Base-by-base conservation (phyloP, 2,329 filamentous ascomycete species). In the Aspergillus terreus region DNA sequence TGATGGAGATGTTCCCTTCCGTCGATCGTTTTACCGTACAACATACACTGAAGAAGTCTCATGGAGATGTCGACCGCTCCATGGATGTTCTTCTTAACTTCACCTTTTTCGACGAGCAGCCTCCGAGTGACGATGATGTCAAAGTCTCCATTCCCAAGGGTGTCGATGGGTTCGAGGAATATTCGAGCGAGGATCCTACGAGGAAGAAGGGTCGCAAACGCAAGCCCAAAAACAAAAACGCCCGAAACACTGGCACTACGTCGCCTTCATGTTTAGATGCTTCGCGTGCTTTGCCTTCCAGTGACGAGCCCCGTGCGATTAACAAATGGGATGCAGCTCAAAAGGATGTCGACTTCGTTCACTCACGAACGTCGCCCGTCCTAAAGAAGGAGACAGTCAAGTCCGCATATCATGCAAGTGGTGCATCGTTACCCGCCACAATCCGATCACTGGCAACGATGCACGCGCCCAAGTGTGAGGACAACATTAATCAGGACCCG, bases 71-170 rank as follows among this genome's bases (percentile, higher is more conserved):
- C 36, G 82, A 85, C 52, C 77, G 78, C 12, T 83, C 90, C 1
- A 84, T 95, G 55, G 90, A 96, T 61, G 84, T 90, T 52, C 75
- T 97, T 11, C 79, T 96, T 30, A 95, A 88, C 58, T 78, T 90
- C 12, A 83, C 88, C 17, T 90, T 86, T 63, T 84, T 96, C 4
- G 83, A 90, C 52, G 83, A 90, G 51, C 80, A 77, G 1, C 81
- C 81, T 0, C 76, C 82, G 49, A 76, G 80, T 14, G 72, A 71
- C 35, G 72, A 77, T 3, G 72, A 68, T 2, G 67, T 70, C 44
- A 72, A 70, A 32, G 69, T 73, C 15, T 63, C 74, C 4, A 66
- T 75, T 1, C 75, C 78, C 1, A 92, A 88, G 65, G 89, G 91
- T 0, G 77, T 96, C n/a, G 90, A 96, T 52, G 90, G 82, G 0